A percentile compares a stretch with the other conserved stretches of the same genome.
These are phyloP conservation scores for Trebouxia gelatinosa DNA, from an alignment of 163 green algal genomes.

Conservation along the genomic window DNA sequence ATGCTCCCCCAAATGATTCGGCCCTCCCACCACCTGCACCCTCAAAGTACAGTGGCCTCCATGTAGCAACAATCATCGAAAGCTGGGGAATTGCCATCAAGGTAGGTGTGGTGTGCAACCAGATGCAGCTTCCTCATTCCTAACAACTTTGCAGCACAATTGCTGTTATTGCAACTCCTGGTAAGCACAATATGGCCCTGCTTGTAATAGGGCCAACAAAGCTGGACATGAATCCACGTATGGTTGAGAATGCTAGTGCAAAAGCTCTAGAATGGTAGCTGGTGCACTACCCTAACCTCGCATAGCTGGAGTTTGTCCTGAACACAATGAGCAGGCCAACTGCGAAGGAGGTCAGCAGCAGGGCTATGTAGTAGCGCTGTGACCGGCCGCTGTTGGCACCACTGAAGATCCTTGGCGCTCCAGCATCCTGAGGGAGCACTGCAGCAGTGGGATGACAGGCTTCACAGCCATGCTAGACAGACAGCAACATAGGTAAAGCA, in stretches of 20 bases:
- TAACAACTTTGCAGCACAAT: not conserved
- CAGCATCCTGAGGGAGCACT: slow-evolving; percentile 4
- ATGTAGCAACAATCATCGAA: no score
- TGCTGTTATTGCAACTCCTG: not conserved
- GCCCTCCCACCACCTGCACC: slow-evolving; percentile 37
- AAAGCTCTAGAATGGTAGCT: not conserved
- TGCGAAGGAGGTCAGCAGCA: slow-evolving; percentile 34
- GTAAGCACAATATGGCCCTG: not conserved
- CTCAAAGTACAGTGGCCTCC: no score
- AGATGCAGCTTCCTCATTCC: not conserved
- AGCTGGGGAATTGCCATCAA: no score
- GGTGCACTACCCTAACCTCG: slow-evolving; percentile 10
- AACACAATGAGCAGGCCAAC: slow-evolving; percentile 34
- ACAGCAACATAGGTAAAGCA: no score
- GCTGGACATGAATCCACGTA: not conserved
- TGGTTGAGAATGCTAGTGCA: not conserved
- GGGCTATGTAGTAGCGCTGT: slow-evolving; percentile 16
- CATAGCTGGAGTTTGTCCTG: slow-evolving; percentile 39
- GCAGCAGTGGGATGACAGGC: no score
- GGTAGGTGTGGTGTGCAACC: not conserved
- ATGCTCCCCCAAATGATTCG: slow-evolving; percentile 28
- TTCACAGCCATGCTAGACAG: no score
- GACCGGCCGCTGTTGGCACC: not conserved
- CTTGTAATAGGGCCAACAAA: not conserved
- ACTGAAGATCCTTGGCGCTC: not conserved